Conservation (phyloP, 2,329 filamentous ascomycete genomes). For the Curvularia lunata region DNA sequence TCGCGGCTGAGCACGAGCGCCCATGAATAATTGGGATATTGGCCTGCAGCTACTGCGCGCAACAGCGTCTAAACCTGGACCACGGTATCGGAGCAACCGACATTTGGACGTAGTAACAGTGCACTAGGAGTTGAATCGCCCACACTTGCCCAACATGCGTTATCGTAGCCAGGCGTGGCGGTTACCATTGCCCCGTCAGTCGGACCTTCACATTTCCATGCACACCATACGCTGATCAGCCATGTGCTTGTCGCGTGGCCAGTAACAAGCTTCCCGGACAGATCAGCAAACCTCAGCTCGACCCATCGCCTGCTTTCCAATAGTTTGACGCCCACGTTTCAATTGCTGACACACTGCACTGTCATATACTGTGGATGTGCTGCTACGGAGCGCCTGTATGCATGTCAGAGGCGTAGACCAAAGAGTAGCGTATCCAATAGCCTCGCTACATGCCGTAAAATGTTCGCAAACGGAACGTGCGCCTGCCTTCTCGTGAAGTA, state of each 20-base stretch:
- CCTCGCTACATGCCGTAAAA: neutral
- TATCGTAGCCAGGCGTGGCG: neutral
- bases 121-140: neutral
- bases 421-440: conserved; percentile 3
- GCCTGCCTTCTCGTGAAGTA: neutral
- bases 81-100: conserved; percentile 6
- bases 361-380: conserved; percentile 17
- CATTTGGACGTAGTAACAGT: neutral
- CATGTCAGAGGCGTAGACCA: conserved; percentile 12
- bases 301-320: conserved; percentile 1
- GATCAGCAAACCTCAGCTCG: conserved; percentile 7
- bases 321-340: neutral
- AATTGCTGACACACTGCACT: conserved; percentile 17
- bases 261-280: conserved; percentile 1
- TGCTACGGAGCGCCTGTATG: conserved; percentile 10
- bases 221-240: conserved; percentile 16
- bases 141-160: conserved; percentile 7
- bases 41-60: conserved; percentile 8
- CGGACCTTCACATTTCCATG: conserved; percentile 11
- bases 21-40: conserved; percentile 1
- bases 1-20: neutral
- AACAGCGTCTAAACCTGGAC: conserved; percentile 13
- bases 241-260: conserved; percentile 27
- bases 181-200: conserved; percentile 4
- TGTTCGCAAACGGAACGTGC: conserved; percentile 10